phyloP scores from a whole-genome alignment of 768 basidiomycete species.

The Tubosaeta sp. region DNA sequence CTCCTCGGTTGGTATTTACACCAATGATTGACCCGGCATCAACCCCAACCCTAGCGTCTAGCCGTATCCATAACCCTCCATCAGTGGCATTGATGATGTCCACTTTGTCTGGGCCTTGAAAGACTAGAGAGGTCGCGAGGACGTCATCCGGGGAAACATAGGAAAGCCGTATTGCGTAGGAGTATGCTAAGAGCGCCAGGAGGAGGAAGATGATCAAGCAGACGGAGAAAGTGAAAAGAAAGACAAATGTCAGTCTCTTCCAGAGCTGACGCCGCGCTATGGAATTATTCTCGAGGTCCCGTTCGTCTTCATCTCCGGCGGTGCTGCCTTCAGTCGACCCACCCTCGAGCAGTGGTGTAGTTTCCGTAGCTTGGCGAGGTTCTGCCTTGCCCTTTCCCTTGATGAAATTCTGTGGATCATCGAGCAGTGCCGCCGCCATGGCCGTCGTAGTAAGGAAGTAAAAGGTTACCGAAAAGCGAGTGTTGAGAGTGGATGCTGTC shows the following conservation, averaged over 20 bases:
- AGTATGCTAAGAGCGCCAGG: constrained; percentile 55
- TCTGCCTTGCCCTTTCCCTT: constrained; percentile 29
- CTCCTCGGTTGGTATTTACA: constrained; percentile 45
- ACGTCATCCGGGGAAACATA: constrained; percentile 54
- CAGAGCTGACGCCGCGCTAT: constrained; percentile 27
- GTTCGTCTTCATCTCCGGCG: constrained; percentile 17
- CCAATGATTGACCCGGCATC: constrained; percentile 62
- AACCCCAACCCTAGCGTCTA: constrained; percentile 58
- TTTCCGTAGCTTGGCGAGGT: constrained; percentile 24
- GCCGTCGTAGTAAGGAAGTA: constrained; percentile 9
- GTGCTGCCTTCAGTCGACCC: constrained; percentile 18
- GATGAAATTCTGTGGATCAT: constrained; percentile 6
- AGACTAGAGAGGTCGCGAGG: constrained; percentile 48
- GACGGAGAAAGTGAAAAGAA: constrained; percentile 51
- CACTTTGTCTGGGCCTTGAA: constrained; percentile 58
- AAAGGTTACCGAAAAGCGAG: not conserved
- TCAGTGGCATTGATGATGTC: constrained; percentile 61
- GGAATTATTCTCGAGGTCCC: constrained; percentile 18
- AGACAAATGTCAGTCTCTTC: constrained; percentile 42
- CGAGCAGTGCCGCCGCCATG: constrained; percentile 18
- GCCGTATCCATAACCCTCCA: constrained; percentile 55
- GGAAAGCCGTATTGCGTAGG: constrained; percentile 57
- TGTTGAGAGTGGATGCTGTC: constrained; percentile 2
- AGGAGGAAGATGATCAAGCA: constrained; percentile 44
- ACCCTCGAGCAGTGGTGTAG: constrained; percentile 28